Base-by-base conservation (phyloP, 2,329 filamentous ascomycete species). In the Didymella pomorum region DNA sequence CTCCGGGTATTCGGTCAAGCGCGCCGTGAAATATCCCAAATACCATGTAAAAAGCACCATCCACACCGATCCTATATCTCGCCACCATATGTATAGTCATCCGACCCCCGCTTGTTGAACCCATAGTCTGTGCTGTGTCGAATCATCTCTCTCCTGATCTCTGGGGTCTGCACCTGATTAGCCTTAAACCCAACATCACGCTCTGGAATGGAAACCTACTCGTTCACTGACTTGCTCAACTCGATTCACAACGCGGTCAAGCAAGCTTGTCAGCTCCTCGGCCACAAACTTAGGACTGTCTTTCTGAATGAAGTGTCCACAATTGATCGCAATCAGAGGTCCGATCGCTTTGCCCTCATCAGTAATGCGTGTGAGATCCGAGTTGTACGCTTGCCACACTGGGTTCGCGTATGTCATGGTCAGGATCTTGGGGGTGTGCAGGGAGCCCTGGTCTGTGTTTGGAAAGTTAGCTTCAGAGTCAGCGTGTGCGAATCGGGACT, bases 251-350 rank as follows among this genome's bases (percentile, higher is more conserved):
- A 76, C 70, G 10, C 74, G 60, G 60, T 77, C 74, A 52, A 77
- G 52, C 55, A 77, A 56, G 49, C 60, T 67, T 14, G 66, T 66
- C 55, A 77, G 39, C 60, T 76, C 73, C 51, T 71, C 69, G 35
- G 66, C 67, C 21, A 76, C 74, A 55, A 76, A 76, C 1, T 57
- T 72, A 3, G 85, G 84, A 26, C 82, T 79, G 59, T 86, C 84
- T 33, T 73, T 76, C 62, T 87, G 85, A 23, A 87, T 80, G 56
- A 86, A 86, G 69, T 86, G 83, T 0, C 83, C 83, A 31, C 82
- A 83, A 0, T 78, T 76, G 8, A 77, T 72, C 0, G 83, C 83
- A 41, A 82, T 78, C 12, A 84, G 64, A 2, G 79, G 80, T 0
- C 81, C 81, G 39, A 78, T 79, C 20, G 75, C 77, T 33, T 68